These are phyloP conservation scores for Boletus tylopilopsis DNA, from an alignment of 768 basidiomycete species.

Conservation along the genomic window DNA sequence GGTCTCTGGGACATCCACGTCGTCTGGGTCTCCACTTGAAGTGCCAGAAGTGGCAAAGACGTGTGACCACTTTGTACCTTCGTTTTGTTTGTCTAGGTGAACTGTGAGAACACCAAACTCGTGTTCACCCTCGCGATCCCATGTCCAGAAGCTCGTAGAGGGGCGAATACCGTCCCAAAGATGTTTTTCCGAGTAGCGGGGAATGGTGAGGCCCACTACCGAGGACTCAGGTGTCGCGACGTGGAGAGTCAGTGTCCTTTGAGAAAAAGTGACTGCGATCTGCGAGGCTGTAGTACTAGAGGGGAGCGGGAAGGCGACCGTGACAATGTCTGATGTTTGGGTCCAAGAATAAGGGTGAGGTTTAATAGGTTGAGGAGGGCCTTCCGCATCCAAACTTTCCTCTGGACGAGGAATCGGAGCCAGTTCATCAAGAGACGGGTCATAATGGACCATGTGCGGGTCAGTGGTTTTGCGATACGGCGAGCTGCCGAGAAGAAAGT, in stretches of 20 bases:
- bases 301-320: constrained; percentile 81
- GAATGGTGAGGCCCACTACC: constrained; percentile 37
- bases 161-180: constrained; percentile 82
- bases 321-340: constrained; percentile 79
- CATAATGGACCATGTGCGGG: constrained; percentile 37
- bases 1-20: constrained; percentile 80
- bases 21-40: constrained; percentile 32
- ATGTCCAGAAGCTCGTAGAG: constrained; percentile 88
- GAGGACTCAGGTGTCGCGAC: constrained; percentile 41
- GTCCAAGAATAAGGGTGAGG: constrained; percentile 92
- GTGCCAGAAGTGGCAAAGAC: constrained; percentile 63
- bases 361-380: constrained; percentile 35
- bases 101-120: constrained; percentile 71
- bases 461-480: constrained; percentile 44
- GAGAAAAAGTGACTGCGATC: constrained; percentile 66
- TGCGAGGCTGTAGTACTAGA: constrained; percentile 56
- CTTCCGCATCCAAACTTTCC: constrained; percentile 48
- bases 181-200: constrained; percentile 55
- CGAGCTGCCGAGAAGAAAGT: constrained; percentile 58
- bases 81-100: constrained; percentile 83
- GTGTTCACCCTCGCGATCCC: constrained; percentile 73
- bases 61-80: constrained; percentile 82
- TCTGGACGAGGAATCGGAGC: constrained; percentile 62
- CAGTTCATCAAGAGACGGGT: constrained; percentile 63
- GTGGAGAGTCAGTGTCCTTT: constrained; percentile 61